Percentiles rank a stretch among this genome's conserved stretches.
phyloP scores from a whole-genome alignment of 495 filamentous ascomycete genomes.

The Aspergillus taichungensis region DNA sequence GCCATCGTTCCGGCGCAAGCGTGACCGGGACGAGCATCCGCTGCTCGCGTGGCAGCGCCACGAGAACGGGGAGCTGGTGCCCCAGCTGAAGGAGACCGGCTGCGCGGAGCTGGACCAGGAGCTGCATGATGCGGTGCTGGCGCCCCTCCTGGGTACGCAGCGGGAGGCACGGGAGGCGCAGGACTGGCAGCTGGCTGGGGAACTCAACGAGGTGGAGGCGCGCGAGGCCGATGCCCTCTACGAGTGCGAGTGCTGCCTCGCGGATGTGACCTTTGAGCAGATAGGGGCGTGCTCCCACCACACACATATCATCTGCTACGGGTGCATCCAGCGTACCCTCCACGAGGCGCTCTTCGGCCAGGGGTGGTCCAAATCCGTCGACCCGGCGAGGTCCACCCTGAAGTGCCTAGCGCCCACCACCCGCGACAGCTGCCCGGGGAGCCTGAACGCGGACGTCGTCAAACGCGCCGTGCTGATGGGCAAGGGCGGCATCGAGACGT shows the following conservation, averaged over 20 bases:
- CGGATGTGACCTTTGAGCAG: slow-evolving; percentile 69
- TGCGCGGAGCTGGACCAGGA: slow-evolving; percentile 75
- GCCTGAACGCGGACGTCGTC: slow-evolving; percentile 58
- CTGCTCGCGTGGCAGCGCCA: slow-evolving; percentile 55
- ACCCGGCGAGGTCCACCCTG: slow-evolving; percentile 59
- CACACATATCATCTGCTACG: slow-evolving; percentile 78
- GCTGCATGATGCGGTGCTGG: slow-evolving; percentile 57
- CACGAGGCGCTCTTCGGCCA: slow-evolving; percentile 88
- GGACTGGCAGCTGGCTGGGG: slow-evolving; percentile 56
- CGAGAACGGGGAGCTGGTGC: slow-evolving; percentile 36
- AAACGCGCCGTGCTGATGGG: slow-evolving; percentile 59
- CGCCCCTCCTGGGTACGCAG: slow-evolving; percentile 48
- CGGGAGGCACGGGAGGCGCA: slow-evolving; percentile 47
- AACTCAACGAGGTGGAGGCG: slow-evolving; percentile 69
- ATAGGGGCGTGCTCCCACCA: slow-evolving; percentile 62
- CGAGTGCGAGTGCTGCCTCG: slow-evolving; percentile 89
- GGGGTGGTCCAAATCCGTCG: slow-evolving; percentile 74
- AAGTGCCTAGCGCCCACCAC: slow-evolving; percentile 68
- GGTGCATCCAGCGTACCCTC: slow-evolving; percentile 68
- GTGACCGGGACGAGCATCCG: slow-evolving; percentile 51
- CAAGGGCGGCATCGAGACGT: slow-evolving; percentile 57
- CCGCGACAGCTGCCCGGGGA: slow-evolving; percentile 59
- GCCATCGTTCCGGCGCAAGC: slow-evolving; percentile 55
- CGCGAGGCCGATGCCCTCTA: slow-evolving; percentile 59
- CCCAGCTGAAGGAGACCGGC: slow-evolving; percentile 60